Evolutionary conservation across 805 yeast genomes (phyloP).

Genomic region (Cyberlindnera maclurae): DNA sequence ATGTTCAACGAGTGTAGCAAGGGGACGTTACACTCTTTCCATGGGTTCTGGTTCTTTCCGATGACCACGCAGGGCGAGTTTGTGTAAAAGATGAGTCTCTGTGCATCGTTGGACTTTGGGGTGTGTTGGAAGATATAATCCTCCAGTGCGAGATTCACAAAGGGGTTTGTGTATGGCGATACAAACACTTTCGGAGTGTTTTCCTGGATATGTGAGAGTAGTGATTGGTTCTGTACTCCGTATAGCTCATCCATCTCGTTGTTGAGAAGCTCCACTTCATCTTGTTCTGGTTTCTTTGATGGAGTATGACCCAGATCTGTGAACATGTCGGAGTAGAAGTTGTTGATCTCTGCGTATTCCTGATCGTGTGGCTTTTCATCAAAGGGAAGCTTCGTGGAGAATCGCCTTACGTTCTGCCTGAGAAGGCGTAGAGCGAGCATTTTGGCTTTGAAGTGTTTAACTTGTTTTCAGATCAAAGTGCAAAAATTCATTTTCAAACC

Average conservation of each 20-base stretch:
- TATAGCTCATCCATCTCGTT: conserved; percentile 26
- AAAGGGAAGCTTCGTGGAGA: conserved; percentile 5
- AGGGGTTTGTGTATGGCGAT: conserved; percentile 59
- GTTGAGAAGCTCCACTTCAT: conserved; percentile 29
- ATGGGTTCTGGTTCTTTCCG: conserved; percentile 95
- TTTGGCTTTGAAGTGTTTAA: neutral
- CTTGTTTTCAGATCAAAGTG: neutral
- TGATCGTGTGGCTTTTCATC: conserved; percentile 7
- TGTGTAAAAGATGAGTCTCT: conserved; percentile 62
- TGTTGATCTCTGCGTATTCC: conserved; percentile 27
- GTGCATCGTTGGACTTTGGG: conserved; percentile 34
- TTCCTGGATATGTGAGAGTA: conserved; percentile 19
- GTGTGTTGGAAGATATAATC: conserved; percentile 63
- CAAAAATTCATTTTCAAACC: no score
- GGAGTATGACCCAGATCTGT: conserved; percentile 8
- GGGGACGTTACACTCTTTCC: conserved; percentile 72
- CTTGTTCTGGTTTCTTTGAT: neutral
- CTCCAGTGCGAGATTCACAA: conserved; percentile 73
- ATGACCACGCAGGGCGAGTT: conserved; percentile 85
- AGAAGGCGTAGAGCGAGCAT: no score
- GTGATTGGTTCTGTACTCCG: conserved; percentile 12
- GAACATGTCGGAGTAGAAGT: conserved; percentile 30
- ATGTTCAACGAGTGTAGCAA: conserved; percentile 41
- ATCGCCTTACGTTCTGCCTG: neutral
- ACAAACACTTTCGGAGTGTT: conserved; percentile 46